These are phyloP conservation scores for Rhizomucor miehei DNA, from an alignment of 371 early-diverging fungal genomes.

Conservation along the genomic window DNA sequence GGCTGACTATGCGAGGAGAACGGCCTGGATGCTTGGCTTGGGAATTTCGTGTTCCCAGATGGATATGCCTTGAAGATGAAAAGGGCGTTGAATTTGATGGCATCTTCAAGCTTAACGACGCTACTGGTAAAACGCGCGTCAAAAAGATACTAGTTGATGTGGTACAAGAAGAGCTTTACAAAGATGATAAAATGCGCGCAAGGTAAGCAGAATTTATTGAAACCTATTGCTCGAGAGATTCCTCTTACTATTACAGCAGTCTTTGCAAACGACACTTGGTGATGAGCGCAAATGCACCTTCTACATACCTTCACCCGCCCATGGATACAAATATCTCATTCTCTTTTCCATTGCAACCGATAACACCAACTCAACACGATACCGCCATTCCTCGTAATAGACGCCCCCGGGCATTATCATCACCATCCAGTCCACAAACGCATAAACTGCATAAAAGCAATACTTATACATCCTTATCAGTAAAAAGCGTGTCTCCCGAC, in stretches of 20 bases:
- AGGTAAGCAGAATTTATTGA: background rate
- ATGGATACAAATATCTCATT: constrained; percentile 25
- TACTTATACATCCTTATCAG: background rate
- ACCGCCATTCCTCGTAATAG: background rate
- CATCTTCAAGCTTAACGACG: constrained; percentile 2
- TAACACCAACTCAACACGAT: background rate
- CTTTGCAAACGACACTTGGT: constrained; percentile 20
- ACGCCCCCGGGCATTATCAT: background rate
- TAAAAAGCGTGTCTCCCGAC: constrained; percentile 3
- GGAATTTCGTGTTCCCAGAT: constrained; percentile 28
- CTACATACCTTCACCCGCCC: constrained; percentile 31
- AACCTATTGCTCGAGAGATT: constrained; percentile 3
- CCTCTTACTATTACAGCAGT: background rate
- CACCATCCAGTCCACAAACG: too few species aligned
- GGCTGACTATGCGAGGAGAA: constrained; percentile 21
- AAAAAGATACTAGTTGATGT: constrained; percentile 25
- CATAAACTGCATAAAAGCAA: background rate
- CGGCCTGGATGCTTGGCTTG: constrained; percentile 16
- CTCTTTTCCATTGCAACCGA: constrained; percentile 18
- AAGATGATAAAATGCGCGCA: constrained; percentile 8
- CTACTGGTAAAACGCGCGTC: constrained; percentile 6
- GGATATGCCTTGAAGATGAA: constrained; percentile 24
- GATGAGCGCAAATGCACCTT: constrained; percentile 14
- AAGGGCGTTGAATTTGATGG: constrained; percentile 26
- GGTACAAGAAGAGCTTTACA: constrained; percentile 33